Base-by-base conservation (phyloP, 345 rosid species). In the Citrus australasica region DNA sequence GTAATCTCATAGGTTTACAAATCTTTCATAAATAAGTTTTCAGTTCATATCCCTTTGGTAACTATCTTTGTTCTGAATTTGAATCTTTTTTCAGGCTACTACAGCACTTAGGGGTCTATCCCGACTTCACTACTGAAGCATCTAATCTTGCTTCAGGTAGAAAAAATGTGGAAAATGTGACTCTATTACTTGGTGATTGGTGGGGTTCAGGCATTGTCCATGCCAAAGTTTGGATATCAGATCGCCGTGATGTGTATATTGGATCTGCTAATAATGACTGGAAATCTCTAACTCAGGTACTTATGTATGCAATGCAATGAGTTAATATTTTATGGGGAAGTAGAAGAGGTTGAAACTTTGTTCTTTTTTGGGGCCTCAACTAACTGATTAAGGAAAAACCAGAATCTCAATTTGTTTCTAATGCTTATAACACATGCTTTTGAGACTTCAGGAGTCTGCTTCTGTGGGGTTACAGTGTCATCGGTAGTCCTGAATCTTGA, bases 241-340 rank as follows among this genome's bases (percentile, higher is more conserved):
- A 94, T 87, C 59, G 51, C 42, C 84, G 84, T 11, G 90, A 94
- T 75, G 91, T 90, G 9, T 94, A 94, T 77, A 94, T 94, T 69
- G 95, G 97, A 48, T 93, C 97, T 72, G 98, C 98, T 2, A 92
- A 94, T 82, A 92, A 91, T 84, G 98, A 92, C 71, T 92, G 97
- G 98, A 94, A 94, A 81, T 91, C 98, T 84, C 92, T 92, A 69
- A 91, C 94, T 79, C 98, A 90, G 97, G 98, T 92, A 81, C 64
- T 30, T 11, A 21, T 9, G 55, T 24, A 56, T 32, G 51, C 68
- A 24, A 59, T 33, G 66, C 67, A 16, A 11, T 64, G 14, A 40
- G 9, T 51, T 2, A 6, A 1, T 6, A 7, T 46, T 63, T 60
- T 16, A 35, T 58, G 16, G 7, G 3, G 32, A 70, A 69, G 24